Conservation (phyloP, 768 basidiomycete species). For the Tephrocybe sp. region DNA sequence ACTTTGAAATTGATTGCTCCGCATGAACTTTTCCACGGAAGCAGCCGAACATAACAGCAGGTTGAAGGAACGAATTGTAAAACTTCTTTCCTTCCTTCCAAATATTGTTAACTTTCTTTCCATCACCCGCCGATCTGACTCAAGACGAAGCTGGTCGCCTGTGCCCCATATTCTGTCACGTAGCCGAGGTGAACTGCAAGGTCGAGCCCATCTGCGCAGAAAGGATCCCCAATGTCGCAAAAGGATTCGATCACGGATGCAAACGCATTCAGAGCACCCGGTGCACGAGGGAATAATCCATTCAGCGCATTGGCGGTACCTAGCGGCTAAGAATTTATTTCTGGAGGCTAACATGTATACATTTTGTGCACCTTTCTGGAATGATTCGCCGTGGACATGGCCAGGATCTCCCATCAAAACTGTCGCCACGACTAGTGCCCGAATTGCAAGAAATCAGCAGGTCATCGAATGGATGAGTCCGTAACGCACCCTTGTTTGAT, state of each 20-base stretch:
- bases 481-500: conserved; percentile 3
- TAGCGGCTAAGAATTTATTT: background rate
- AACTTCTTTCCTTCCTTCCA: too few relatives aligned
- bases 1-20: too few relatives aligned
- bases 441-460: background rate
- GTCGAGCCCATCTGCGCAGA: conserved; percentile 27
- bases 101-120: background rate
- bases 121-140: conserved; percentile 25
- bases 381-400: conserved; percentile 11
- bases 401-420: conserved; percentile 17
- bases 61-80: too few relatives aligned
- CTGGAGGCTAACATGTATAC: background rate
- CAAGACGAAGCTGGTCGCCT: conserved; percentile 26
- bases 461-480: background rate
- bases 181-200: conserved; percentile 24
- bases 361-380: conserved; percentile 9
- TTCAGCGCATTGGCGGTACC: conserved; percentile 12
- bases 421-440: conserved; percentile 11
- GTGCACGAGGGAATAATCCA: conserved; percentile 12
- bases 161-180: conserved; percentile 24
- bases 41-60: too few relatives aligned
- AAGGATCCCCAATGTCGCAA: conserved; percentile 28
- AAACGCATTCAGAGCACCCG: conserved; percentile 8
- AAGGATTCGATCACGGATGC: conserved; percentile 16
- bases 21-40: too few relatives aligned